phyloP scores from a whole-genome alignment of 2,329 filamentous ascomycete genomes.

The Neofusicoccum laricinum region DNA sequence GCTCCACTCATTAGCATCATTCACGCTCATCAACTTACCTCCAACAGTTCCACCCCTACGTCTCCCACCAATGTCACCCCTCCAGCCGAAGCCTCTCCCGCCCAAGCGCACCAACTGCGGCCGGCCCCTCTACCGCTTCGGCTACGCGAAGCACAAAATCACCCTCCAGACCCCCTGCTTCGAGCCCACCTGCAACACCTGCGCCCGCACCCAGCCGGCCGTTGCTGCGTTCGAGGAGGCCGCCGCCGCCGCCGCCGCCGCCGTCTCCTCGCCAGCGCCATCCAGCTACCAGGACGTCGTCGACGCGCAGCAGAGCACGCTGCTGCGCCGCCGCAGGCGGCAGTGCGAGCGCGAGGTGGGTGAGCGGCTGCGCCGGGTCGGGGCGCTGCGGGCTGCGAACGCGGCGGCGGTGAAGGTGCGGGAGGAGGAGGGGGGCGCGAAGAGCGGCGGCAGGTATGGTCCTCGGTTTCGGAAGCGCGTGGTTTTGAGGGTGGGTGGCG shows the following conservation, averaged over 20 bases:
- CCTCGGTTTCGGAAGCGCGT: not conserved
- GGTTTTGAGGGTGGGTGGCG: not conserved
- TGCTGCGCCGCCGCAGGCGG: not conserved
- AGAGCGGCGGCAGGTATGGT: not conserved
- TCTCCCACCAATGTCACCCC: not conserved
- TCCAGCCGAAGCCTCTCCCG: not conserved
- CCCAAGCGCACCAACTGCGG: conserved; percentile 9
- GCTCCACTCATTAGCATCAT: not conserved
- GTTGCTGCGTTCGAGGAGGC: not conserved
- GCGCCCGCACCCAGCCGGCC: not conserved
- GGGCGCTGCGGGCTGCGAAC: not conserved
- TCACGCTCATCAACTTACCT: no score
- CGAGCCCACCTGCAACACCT: conserved; percentile 1
- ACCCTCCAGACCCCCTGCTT: not conserved
- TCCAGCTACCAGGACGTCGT: no score
- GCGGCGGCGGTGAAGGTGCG: conserved; percentile 1
- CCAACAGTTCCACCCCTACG: not conserved
- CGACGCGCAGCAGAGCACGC: no score
- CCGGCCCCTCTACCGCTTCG: conserved; percentile 3
- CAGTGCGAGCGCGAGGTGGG: not conserved
- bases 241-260: not conserved
- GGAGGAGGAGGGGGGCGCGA: not conserved
- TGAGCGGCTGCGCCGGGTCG: not conserved
- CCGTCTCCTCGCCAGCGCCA: no score
- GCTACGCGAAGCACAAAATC: not conserved